phyloP scores from a whole-genome alignment of 2,329 filamentous ascomycete species.

The Xylaria sp. region DNA sequence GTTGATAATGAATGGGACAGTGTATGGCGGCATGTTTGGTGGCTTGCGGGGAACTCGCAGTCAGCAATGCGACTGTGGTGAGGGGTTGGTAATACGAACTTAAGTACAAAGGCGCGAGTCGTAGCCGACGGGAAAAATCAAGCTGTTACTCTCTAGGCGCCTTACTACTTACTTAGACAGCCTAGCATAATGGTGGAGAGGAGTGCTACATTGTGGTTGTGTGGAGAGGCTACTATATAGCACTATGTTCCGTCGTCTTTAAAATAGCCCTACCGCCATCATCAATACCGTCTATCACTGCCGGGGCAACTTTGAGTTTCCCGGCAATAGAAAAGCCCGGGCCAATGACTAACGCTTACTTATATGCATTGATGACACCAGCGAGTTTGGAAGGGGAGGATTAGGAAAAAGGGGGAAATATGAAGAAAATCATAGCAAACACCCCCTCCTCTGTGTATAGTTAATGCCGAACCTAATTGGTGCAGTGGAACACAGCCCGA shows the following conservation, averaged over 20 bases:
- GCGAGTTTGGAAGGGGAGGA: too few species aligned
- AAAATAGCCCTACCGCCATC: neutral
- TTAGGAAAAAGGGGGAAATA: neutral
- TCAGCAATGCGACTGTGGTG: neutral
- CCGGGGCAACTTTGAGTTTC: neutral
- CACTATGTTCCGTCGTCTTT: neutral
- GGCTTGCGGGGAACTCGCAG: neutral
- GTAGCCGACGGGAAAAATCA: neutral
- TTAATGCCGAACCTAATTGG: neutral
- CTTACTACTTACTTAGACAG: neutral
- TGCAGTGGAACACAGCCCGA: too few species aligned
- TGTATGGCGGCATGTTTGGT: slow-evolving; percentile 42
- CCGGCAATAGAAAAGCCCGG: neutral
- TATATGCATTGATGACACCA: neutral
- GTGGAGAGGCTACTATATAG: slow-evolving; percentile 1
- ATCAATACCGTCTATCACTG: neutral
- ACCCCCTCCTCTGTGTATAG: too few species aligned
- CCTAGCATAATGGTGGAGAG: neutral
- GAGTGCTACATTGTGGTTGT: neutral
- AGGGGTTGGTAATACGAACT: slow-evolving; percentile 6
- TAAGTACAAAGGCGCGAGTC: neutral
- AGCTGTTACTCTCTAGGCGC: neutral
- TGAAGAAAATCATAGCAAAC: neutral
- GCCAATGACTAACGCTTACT: neutral
- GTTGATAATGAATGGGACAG: slow-evolving; percentile 57